These are phyloP conservation scores for Backusella circina DNA, from an alignment of 192 early-diverging fungal genomes.

Conservation along the genomic window DNA sequence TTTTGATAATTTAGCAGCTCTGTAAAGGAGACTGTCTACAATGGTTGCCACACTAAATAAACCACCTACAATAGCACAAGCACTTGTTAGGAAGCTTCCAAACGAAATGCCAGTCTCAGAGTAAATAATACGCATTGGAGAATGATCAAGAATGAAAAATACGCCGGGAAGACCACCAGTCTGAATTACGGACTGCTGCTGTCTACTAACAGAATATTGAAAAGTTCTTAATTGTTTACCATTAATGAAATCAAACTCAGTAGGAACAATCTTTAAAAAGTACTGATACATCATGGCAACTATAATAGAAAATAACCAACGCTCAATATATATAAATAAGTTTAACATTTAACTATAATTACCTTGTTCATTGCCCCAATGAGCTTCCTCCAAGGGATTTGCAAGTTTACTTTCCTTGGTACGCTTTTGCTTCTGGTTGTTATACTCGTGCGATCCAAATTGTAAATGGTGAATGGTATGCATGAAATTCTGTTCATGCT, in stretches of 20 bases:
- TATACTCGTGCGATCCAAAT: constrained; percentile 57
- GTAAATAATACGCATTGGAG: constrained; percentile 91
- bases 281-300: constrained; percentile 75
- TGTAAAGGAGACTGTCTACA: constrained; percentile 80
- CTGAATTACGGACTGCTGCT: constrained; percentile 56
- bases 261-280: constrained; percentile 91
- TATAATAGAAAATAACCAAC: neutral
- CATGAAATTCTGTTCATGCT: constrained; percentile 69
- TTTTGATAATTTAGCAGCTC: constrained; percentile 55
- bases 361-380: constrained; percentile 47
- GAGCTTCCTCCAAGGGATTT: constrained; percentile 66
- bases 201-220: constrained; percentile 93
- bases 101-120: constrained; percentile 77
- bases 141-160: constrained; percentile 92
- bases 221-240: constrained; percentile 71
- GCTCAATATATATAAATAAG: neutral
- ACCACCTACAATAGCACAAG: constrained; percentile 93
- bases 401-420: constrained; percentile 8
- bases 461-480: constrained; percentile 78
- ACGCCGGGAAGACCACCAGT: constrained; percentile 40
- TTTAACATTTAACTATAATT: neutral
- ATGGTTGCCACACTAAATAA: constrained; percentile 93
- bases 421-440: constrained; percentile 11
- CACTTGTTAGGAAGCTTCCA: constrained; percentile 77
- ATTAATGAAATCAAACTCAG: constrained; percentile 70